Percentiles rank a stretch among this genome's conserved stretches.
These are phyloP conservation scores for Vigna radiata DNA, from an alignment of 306 rosid genomes.

Conservation along the genomic window DNA sequence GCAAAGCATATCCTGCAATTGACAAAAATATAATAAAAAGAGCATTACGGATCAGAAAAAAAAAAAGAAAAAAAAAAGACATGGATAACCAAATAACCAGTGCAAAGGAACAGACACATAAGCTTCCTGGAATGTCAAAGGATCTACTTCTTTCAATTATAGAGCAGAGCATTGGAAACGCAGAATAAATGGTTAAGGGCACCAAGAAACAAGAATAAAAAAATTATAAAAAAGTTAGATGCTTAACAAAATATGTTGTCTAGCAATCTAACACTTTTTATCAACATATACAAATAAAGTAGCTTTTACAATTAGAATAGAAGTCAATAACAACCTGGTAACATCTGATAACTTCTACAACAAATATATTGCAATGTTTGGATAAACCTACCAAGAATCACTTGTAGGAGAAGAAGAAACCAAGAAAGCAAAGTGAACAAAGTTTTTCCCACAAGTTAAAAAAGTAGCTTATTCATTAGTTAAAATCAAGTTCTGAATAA, in stretches of 20 bases:
- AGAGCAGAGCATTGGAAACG: neutral
- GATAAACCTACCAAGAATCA: neutral
- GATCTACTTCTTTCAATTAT: constrained; percentile 37
- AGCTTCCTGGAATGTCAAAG: constrained; percentile 27
- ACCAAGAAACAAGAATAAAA: constrained; percentile 5
- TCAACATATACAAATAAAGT: constrained; percentile 9
- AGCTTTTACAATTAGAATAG: neutral
- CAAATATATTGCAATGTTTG: neutral
- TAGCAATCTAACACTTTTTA: constrained; percentile 20
- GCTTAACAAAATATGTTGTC: constrained; percentile 9
- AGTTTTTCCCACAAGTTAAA: neutral
- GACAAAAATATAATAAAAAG: constrained; percentile 41
- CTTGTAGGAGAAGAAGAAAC: neutral
- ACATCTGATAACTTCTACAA: constrained; percentile 18
- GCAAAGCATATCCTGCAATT: constrained; percentile 94
- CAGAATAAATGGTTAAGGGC: constrained; percentile 11
- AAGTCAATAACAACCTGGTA: constrained; percentile 35
- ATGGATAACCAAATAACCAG: constrained; percentile 10
- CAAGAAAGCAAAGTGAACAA: neutral
- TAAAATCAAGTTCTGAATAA: neutral
- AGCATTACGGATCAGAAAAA: constrained; percentile 43
- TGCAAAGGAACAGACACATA: constrained; percentile 20
- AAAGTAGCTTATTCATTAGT: neutral
- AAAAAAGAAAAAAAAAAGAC: constrained; percentile 4
- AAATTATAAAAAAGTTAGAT: neutral